phyloP scores from a whole-genome alignment of 305 asterid species.

The Fraxinus albicans region DNA sequence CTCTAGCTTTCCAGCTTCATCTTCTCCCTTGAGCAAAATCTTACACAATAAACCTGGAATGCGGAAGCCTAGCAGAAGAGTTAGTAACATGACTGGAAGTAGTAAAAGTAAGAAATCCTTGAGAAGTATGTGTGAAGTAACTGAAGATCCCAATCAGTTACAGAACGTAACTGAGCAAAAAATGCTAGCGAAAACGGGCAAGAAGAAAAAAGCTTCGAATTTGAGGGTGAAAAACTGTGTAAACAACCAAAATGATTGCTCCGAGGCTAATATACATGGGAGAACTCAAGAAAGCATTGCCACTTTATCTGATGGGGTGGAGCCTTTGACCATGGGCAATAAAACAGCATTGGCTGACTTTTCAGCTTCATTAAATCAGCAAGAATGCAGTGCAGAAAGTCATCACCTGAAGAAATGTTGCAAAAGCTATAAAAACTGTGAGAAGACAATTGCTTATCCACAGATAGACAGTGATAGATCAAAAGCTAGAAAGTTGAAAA shows the following conservation, averaged over 20 bases:
- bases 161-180: constrained; percentile 22
- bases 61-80: constrained; percentile 32
- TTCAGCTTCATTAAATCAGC: constrained; percentile 34
- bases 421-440: constrained; percentile 21
- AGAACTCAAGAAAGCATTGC: constrained; percentile 16
- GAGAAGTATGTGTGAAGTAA: constrained; percentile 30
- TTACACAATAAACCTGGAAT: constrained; percentile 15
- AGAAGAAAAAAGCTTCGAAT: constrained; percentile 9
- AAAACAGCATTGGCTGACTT: constrained; percentile 15
- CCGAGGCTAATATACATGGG: constrained; percentile 29
- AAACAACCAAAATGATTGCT: constrained; percentile 18
- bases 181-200: constrained; percentile 28
- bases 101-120: constrained; percentile 44
- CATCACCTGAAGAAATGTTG: constrained; percentile 25
- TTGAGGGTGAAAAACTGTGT: constrained; percentile 27
- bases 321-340: constrained; percentile 24
- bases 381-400: constrained; percentile 26
- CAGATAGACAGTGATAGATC: constrained; percentile 15
- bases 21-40: constrained; percentile 19
- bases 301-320: constrained; percentile 28
- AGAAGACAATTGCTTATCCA: constrained; percentile 21
- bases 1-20: constrained; percentile 15
- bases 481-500: constrained; percentile 26
- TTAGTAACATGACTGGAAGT: constrained; percentile 24
- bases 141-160: constrained; percentile 29